A percentile compares a stretch with the other conserved stretches of the same genome.
Evolutionary conservation across 805 yeast species (phyloP).

Genomic region (Yamadazyma phyllophila): DNA sequence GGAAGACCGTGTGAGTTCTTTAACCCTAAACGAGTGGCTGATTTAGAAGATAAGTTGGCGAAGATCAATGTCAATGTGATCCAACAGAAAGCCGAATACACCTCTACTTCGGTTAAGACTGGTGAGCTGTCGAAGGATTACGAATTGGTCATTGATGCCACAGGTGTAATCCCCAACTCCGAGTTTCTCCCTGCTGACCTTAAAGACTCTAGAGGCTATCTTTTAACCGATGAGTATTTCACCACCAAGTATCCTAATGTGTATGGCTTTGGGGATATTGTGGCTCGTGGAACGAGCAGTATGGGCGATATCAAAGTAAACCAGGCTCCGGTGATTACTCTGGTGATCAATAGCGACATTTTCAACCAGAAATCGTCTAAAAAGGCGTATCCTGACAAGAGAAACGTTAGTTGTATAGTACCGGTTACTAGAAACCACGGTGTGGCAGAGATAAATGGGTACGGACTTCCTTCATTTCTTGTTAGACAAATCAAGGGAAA

Average conservation of each 20-base stretch:
- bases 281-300: conserved; percentile 20
- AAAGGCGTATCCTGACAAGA: no score
- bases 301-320: conserved; percentile 22
- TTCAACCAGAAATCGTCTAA: no score
- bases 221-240: conserved; percentile 26
- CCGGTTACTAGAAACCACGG: no score
- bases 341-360: no score
- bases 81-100: conserved; percentile 11
- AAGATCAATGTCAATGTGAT: conserved; percentile 23
- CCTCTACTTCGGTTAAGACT: conserved; percentile 14
- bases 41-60: conserved; percentile 18
- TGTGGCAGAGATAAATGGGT: no score
- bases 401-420: no score
- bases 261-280: conserved; percentile 36
- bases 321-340: no score
- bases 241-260: conserved; percentile 26
- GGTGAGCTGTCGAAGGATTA: conserved; percentile 19
- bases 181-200: conserved; percentile 24
- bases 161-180: conserved; percentile 28
- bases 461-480: no score
- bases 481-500: no score
- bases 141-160: conserved; percentile 31
- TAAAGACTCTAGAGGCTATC: conserved; percentile 27
- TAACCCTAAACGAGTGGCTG: conserved; percentile 5
- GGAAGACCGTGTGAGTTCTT: conserved; percentile 18